Evolutionary conservation across 768 basidiomycete species (phyloP).

Genomic region (Pisolithus orientalis): DNA sequence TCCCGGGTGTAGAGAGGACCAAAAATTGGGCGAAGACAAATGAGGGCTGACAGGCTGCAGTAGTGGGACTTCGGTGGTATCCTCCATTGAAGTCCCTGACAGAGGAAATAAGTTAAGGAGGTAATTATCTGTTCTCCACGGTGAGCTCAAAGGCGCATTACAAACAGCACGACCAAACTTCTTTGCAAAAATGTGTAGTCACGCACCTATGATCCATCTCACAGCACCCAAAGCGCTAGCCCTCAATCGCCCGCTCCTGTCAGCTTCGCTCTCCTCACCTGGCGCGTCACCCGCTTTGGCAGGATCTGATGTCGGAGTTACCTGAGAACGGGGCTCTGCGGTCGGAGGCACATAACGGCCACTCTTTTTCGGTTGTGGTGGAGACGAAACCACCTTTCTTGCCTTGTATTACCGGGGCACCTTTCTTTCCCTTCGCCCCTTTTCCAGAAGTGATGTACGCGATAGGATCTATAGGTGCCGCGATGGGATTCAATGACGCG

Average conservation of each 20-base stretch:
- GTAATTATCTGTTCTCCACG: not conserved
- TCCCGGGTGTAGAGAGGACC: constrained; percentile 52
- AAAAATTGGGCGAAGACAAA: constrained; percentile 40
- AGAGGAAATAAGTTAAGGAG: not conserved
- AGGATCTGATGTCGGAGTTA: constrained; percentile 13
- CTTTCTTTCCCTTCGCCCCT: not conserved
- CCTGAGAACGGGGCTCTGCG: constrained; percentile 25
- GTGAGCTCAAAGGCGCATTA: not conserved
- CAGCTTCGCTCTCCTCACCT: constrained; percentile 62
- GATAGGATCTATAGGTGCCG: constrained; percentile 11
- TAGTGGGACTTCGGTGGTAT: not conserved
- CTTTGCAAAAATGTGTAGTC: not conserved
- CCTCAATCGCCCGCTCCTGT: constrained; percentile 63
- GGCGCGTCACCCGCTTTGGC: constrained; percentile 20
- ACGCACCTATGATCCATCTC: constrained; percentile 57
- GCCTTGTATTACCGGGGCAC: constrained; percentile 7
- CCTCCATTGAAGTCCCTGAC: not conserved
- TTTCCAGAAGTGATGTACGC: not conserved
- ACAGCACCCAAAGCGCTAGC: constrained; percentile 63
- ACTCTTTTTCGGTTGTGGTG: constrained; percentile 25
- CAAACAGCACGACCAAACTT: not conserved
- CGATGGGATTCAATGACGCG: constrained; percentile 54
- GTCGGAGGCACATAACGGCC: constrained; percentile 27
- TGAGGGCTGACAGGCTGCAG: constrained; percentile 1
- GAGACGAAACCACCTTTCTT: constrained; percentile 11